Percentiles rank a stretch among this genome's conserved stretches.
These are phyloP conservation scores for Alternaria hordeiaustralica DNA, from an alignment of 2,329 filamentous ascomycete genomes.

Conservation along the genomic window DNA sequence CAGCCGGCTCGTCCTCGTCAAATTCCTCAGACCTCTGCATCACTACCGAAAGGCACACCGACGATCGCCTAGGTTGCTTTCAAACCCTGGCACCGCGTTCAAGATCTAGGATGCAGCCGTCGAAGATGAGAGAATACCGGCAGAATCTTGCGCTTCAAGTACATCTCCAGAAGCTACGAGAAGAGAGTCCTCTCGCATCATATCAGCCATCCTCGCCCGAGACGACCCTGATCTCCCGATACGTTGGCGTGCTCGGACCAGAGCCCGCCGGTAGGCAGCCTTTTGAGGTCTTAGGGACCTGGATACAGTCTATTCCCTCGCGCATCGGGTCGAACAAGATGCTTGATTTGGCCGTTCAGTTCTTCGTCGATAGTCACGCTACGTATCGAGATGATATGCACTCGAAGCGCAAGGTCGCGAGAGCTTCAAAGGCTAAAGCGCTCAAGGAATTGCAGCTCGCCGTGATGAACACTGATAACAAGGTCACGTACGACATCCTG, in stretches of 20 bases:
- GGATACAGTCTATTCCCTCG: slow-evolving; percentile 37
- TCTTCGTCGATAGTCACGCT: slow-evolving; percentile 30
- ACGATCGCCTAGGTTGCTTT: slow-evolving; percentile 33
- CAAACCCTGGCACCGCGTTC: slow-evolving; percentile 29
- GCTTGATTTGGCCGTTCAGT: slow-evolving; percentile 39
- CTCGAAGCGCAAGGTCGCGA: slow-evolving; percentile 26
- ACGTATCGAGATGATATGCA: slow-evolving; percentile 28
- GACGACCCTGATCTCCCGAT: slow-evolving; percentile 28
- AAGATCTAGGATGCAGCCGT: slow-evolving; percentile 12
- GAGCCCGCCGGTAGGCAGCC: slow-evolving; percentile 21
- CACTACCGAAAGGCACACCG: slow-evolving; percentile 26
- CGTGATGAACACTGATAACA: slow-evolving; percentile 13
- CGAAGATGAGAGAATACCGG: slow-evolving; percentile 18
- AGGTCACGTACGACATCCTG: slow-evolving; percentile 32
- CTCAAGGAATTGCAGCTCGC: slow-evolving; percentile 32
- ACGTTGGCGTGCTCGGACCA: slow-evolving; percentile 30
- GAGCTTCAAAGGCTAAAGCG: slow-evolving; percentile 33
- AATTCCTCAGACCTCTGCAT: slow-evolving; percentile 21
- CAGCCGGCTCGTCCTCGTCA: background rate
- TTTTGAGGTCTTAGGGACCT: slow-evolving; percentile 34
- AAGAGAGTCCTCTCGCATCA: slow-evolving; percentile 3
- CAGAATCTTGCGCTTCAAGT: slow-evolving; percentile 23
- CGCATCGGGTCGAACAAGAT: slow-evolving; percentile 32
- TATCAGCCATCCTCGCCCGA: slow-evolving; percentile 24
- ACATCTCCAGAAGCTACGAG: slow-evolving; percentile 21